Conservation (phyloP, 371 early-diverging fungal genomes). For the Funneliformis caledonium region DNA sequence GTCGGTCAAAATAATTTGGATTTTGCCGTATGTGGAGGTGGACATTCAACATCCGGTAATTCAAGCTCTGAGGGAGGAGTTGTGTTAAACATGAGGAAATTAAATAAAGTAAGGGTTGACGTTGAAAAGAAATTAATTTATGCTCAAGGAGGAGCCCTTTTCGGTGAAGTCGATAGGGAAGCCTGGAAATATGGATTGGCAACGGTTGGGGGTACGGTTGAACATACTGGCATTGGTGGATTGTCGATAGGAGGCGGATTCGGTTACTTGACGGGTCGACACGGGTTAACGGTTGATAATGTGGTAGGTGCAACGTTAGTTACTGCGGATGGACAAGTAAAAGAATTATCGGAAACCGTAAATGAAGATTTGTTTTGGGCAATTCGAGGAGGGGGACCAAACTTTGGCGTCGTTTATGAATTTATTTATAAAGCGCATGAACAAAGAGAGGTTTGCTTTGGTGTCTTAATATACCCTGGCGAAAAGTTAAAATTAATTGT, state of each 20-base stretch:
- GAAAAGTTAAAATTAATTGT: neutral
- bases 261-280: neutral
- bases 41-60: conserved; percentile 22
- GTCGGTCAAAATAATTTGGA: neutral
- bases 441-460: neutral
- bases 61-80: neutral
- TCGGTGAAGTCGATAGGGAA: neutral
- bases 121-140: neutral
- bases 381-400: neutral
- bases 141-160: neutral
- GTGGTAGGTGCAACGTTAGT: conserved; percentile 4
- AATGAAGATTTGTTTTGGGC: conserved; percentile 16
- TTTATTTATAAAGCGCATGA: conserved; percentile 19
- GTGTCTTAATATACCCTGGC: neutral
- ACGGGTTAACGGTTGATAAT: conserved; percentile 12
- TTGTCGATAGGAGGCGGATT: conserved; percentile 11
- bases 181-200: neutral
- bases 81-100: neutral
- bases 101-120: conserved; percentile 23
- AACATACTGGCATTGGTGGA: conserved; percentile 18
- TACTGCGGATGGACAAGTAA: conserved; percentile 13
- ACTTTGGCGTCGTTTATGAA: conserved; percentile 21
- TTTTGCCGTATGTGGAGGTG: conserved; percentile 17
- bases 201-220: neutral
- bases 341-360: neutral